Conservation (phyloP, 1,284 basidiomycete genomes). For the Ustilago crameri region DNA sequence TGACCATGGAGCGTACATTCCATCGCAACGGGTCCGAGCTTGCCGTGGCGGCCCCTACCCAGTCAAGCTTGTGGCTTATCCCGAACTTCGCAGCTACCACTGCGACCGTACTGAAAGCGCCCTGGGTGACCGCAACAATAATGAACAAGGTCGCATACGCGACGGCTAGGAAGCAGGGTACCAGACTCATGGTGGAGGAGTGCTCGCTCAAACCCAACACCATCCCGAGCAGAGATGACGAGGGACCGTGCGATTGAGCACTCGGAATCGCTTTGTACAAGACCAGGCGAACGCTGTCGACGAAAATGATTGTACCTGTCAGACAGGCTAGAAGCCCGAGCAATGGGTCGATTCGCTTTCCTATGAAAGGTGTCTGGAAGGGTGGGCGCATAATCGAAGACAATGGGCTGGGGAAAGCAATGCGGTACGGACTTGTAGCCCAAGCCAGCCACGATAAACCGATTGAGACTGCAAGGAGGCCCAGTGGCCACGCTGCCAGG, state of each 20-base stretch:
- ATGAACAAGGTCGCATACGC: slow-evolving; percentile 31
- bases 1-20: slow-evolving; percentile 69
- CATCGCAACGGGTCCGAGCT: slow-evolving; percentile 29
- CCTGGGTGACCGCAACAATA: slow-evolving; percentile 27
- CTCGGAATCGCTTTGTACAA: slow-evolving; percentile 16
- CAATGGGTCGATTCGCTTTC: slow-evolving; percentile 16
- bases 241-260: slow-evolving; percentile 16
- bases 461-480: slow-evolving; percentile 38
- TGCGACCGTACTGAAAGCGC: slow-evolving; percentile 26
- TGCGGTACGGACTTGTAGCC: slow-evolving; percentile 11
- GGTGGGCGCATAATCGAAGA: slow-evolving; percentile 27
- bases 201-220: slow-evolving; percentile 30
- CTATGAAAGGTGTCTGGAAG: slow-evolving; percentile 18
- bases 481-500: slow-evolving; percentile 53
- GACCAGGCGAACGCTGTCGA: slow-evolving; percentile 26
- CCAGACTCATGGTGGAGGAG: slow-evolving; percentile 19
- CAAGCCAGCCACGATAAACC: slow-evolving; percentile 36
- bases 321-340: slow-evolving; percentile 23
- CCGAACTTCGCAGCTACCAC: slow-evolving; percentile 8
- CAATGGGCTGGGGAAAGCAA: slow-evolving; percentile 22
- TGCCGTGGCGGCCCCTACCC: slow-evolving; percentile 19
- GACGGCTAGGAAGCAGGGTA: slow-evolving; percentile 31
- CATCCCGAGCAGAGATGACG: slow-evolving; percentile 38
- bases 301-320: slow-evolving; percentile 3
- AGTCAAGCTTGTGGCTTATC: slow-evolving; percentile 16